Conservation (phyloP, 768 basidiomycete genomes). For the Lentinula sp. region DNA sequence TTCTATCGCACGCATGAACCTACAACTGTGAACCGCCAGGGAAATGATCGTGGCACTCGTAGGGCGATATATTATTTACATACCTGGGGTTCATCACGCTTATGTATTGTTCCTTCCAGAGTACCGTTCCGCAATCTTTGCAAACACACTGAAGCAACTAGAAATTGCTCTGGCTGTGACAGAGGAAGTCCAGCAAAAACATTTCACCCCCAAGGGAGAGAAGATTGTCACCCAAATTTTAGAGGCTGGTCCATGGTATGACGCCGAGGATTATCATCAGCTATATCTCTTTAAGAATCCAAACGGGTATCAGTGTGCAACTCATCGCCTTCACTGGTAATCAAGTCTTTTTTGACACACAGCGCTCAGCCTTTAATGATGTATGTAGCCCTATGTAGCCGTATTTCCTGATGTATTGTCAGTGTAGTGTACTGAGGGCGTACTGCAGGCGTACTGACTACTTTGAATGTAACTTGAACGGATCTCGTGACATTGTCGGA, state of each 20-base stretch:
- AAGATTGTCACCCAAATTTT: slow-evolving; percentile 78
- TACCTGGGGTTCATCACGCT: background rate
- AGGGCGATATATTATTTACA: slow-evolving; percentile 19
- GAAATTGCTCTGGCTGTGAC: slow-evolving; percentile 72
- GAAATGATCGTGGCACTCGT: slow-evolving; percentile 76
- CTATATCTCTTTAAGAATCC: slow-evolving; percentile 83
- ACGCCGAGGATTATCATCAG: slow-evolving; percentile 82
- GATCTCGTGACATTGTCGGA: background rate
- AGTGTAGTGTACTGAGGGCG: too few species aligned
- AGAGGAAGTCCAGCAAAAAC: slow-evolving; percentile 75
- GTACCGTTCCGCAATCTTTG: slow-evolving; percentile 93
- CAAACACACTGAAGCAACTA: slow-evolving; percentile 65
- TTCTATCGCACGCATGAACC: slow-evolving; percentile 95
- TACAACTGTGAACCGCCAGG: slow-evolving; percentile 77
- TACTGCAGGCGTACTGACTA: too few species aligned
- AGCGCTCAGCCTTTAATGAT: too few species aligned
- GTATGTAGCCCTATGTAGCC: too few species aligned
- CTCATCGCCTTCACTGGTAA: slow-evolving; percentile 81
- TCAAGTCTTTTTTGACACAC: background rate
- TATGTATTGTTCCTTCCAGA: slow-evolving; percentile 40
- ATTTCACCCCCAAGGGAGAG: slow-evolving; percentile 67
- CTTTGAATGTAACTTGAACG: too few species aligned
- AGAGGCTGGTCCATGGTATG: slow-evolving; percentile 70
- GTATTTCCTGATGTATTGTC: too few species aligned
- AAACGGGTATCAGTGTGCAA: slow-evolving; percentile 86